Conservation (phyloP, 495 filamentous ascomycete genomes). For the Jackrogersella minutella region DNA sequence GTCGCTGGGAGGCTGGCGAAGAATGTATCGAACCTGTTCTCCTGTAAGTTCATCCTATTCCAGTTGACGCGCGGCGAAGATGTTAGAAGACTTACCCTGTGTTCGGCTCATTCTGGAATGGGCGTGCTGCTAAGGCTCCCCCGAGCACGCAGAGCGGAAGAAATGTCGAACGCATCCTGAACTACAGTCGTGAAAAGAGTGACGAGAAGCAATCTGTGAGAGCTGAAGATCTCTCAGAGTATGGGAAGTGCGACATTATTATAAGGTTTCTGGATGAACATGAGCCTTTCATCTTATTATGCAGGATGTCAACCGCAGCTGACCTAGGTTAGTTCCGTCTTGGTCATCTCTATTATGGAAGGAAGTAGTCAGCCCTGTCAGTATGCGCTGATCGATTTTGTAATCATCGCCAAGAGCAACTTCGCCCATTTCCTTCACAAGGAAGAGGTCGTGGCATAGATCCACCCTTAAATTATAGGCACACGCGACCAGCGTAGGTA, state of each 20-base stretch:
- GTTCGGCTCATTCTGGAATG: constrained; percentile 44
- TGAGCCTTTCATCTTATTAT: constrained; percentile 22
- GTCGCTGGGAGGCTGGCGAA: constrained; percentile 33
- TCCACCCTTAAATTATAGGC: constrained; percentile 6
- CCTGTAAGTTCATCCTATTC: constrained; percentile 7
- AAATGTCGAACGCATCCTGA: constrained; percentile 22
- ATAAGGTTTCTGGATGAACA: not conserved
- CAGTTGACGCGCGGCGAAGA: no score
- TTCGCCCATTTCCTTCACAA: not conserved
- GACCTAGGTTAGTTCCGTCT: not conserved
- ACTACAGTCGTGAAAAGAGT: not conserved
- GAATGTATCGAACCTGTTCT: constrained; percentile 32
- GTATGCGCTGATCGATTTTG: not conserved
- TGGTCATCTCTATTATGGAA: constrained; percentile 10
- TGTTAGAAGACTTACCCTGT: constrained; percentile 33
- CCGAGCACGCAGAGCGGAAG: constrained; percentile 21
- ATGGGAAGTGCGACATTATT: not conserved
- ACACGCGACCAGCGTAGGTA: constrained; percentile 10
- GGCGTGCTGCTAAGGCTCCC: constrained; percentile 35
- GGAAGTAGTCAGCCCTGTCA: constrained; percentile 18
- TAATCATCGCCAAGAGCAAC: constrained; percentile 27
- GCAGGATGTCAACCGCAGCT: not conserved
- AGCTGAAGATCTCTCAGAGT: not conserved
- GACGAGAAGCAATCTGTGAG: constrained; percentile 2
- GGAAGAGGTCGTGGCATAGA: not conserved